Evolutionary conservation across 257 asterid species (phyloP).

Genomic region (Lycium barbarum): DNA sequence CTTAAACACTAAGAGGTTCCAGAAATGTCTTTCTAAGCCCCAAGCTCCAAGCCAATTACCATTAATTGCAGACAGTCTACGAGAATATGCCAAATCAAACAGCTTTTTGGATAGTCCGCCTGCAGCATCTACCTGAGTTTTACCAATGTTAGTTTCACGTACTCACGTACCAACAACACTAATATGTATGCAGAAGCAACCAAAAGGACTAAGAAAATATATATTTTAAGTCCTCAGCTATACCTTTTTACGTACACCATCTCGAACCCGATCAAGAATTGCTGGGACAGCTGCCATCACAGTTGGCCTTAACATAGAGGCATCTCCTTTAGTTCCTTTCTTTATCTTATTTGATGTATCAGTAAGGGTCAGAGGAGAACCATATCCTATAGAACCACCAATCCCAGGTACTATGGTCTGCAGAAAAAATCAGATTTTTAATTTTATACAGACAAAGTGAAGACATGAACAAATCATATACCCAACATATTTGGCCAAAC

Average conservation of each 20-base stretch:
- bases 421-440: constrained; percentile 33
- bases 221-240: constrained; percentile 3
- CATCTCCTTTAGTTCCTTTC: constrained; percentile 96
- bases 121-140: constrained; percentile 76
- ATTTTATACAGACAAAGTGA: not conserved
- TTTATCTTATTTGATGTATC: constrained; percentile 95
- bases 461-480: constrained; percentile 24
- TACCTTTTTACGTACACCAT: constrained; percentile 97
- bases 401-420: constrained; percentile 78
- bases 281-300: constrained; percentile 97
- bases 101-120: constrained; percentile 88
- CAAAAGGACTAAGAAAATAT: constrained; percentile 24
- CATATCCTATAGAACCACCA: constrained; percentile 96
- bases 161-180: not conserved
- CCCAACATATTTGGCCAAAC: constrained; percentile 9
- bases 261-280: constrained; percentile 97
- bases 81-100: constrained; percentile 87
- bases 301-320: constrained; percentile 79
- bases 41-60: constrained; percentile 99
- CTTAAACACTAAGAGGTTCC: constrained; percentile 87
- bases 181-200: not conserved
- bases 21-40: constrained; percentile 87
- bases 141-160: constrained; percentile 28
- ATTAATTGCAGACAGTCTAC: constrained; percentile 78
- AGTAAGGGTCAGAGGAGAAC: constrained; percentile 93